Evolutionary conservation across 257 asterid genomes (phyloP), one percentile per base, ranked within the genome.

Genomic region (Gynochthodes officinalis): DNA sequence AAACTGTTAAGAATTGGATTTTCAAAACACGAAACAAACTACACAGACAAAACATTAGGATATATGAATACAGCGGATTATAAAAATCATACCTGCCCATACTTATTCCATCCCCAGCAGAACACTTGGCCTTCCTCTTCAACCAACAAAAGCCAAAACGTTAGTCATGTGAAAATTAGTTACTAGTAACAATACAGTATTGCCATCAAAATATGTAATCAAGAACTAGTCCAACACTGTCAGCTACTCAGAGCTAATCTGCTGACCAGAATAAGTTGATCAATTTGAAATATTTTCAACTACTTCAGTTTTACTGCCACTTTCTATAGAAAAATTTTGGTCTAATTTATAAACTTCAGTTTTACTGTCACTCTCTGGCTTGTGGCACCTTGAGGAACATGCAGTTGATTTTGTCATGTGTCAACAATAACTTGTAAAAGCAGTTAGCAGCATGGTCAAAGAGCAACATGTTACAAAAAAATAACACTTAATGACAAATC

Each of bases 21-120:
- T 23, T 25, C 18, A 60, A 32, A 3, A 18, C 32, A 10, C 69
- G 0, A 39, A 63, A 27, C 16, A 42, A 2, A 16, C 71, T 33
- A 16, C 16, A 15, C 4, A 0, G 7, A 4, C 15, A 27, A 64
- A 15, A 6, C 54, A 23, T 42, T n/a, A 57, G 5, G 23, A 32
- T 16, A 23, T 32, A 33, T 55, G 50, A 74, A 70, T 8, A 1
- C 8, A 43, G 54, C 32, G 61, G 43, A 32, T 52, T 73, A 66
- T n/a, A 32, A 6, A 74, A 68, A 39, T 37, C 53, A 61, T 91
- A 94, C 99, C 99, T 94, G 99, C 68, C 99, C 99, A 75, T 92
- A 95, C 83, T 95, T 95, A 90, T 95, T 95, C 99, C 99, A 95
- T 18, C 99, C 99, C 99, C 99, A 95, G 84, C 96, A 87, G 79